Percentiles rank a stretch among this genome's conserved stretches.
Evolutionary conservation across 306 rosid genomes (phyloP).

Genomic region (Astragalus membranaceus): DNA sequence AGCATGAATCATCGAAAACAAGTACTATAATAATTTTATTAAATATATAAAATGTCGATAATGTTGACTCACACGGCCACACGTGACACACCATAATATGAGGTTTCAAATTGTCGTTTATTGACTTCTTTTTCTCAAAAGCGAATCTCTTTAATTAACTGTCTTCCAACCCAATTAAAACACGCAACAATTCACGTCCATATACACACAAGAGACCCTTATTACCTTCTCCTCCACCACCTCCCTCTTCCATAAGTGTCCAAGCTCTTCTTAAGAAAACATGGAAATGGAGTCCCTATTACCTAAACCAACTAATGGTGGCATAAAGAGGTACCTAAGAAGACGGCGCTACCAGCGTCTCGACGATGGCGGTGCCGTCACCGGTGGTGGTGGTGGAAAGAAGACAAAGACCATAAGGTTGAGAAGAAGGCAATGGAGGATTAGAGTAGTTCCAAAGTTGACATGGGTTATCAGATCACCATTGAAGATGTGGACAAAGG

Average conservation of each 20-base stretch:
- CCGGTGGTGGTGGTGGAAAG: slow-evolving; percentile 5
- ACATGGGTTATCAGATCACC: slow-evolving; percentile 36
- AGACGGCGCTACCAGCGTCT: slow-evolving; percentile 37
- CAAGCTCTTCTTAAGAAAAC: neutral
- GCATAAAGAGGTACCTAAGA: slow-evolving; percentile 27
- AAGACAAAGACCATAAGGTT: slow-evolving; percentile 15
- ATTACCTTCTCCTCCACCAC: neutral
- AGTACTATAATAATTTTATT: too few relatives aligned
- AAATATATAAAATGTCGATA: too few relatives aligned
- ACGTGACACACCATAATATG: neutral
- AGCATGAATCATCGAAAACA: too few relatives aligned
- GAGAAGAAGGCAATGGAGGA: slow-evolving; percentile 34
- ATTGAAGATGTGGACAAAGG: slow-evolving; percentile 34
- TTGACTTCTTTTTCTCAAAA: neutral
- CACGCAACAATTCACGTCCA: neutral
- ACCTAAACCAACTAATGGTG: slow-evolving; percentile 22
- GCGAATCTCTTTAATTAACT: neutral
- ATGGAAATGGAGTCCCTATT: slow-evolving; percentile 38
- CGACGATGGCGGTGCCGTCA: neutral
- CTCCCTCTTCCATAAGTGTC: neutral
- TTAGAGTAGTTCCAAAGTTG: slow-evolving; percentile 30
- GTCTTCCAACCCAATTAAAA: neutral
- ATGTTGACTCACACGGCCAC: too few relatives aligned
- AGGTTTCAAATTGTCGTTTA: slow-evolving; percentile 11
- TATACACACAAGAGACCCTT: neutral